Conservation (phyloP, 805 yeast species). For the Wickerhamiella australiensis region DNA sequence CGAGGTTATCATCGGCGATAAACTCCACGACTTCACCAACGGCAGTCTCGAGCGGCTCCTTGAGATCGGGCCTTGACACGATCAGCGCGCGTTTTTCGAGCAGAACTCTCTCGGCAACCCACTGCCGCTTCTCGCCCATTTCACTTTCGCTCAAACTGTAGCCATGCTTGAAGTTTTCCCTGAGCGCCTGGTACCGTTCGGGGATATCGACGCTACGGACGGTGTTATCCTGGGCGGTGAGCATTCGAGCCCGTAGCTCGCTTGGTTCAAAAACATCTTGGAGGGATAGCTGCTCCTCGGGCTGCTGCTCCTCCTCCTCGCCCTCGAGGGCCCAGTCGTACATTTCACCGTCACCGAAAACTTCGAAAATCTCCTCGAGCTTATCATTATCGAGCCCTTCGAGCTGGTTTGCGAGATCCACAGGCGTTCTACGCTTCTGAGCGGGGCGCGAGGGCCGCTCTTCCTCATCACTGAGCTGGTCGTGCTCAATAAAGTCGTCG, state of each 20-base stretch:
- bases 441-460: conserved; percentile 23
- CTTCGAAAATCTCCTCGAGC: conserved; percentile 83
- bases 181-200: conserved; percentile 74
- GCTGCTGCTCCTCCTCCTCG: conserved; percentile 43
- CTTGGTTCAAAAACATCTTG: conserved; percentile 91
- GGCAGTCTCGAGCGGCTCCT: conserved; percentile 43
- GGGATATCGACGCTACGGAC: conserved; percentile 83
- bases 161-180: conserved; percentile 54
- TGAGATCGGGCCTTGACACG: conserved; percentile 28
- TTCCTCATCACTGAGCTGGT: conserved; percentile 81
- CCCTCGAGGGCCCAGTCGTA: conserved; percentile 97
- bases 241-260: conserved; percentile 78
- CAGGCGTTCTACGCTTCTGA: conserved; percentile 12
- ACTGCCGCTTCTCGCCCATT: conserved; percentile 56
- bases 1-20: conserved; percentile 66
- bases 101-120: conserved; percentile 61
- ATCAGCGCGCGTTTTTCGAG: conserved; percentile 42
- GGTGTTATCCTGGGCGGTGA: conserved; percentile 82
- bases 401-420: conserved; percentile 23
- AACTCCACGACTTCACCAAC: conserved; percentile 58
- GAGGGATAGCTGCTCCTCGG: conserved; percentile 41
- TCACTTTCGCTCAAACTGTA: conserved; percentile 56
- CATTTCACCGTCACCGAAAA: conserved; percentile 94
- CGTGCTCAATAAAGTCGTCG: conserved; percentile 76
- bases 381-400: conserved; percentile 71